Evolutionary conservation across 2,329 filamentous ascomycete genomes (phyloP).

Genomic region (Reticulascus tulasneorum): DNA sequence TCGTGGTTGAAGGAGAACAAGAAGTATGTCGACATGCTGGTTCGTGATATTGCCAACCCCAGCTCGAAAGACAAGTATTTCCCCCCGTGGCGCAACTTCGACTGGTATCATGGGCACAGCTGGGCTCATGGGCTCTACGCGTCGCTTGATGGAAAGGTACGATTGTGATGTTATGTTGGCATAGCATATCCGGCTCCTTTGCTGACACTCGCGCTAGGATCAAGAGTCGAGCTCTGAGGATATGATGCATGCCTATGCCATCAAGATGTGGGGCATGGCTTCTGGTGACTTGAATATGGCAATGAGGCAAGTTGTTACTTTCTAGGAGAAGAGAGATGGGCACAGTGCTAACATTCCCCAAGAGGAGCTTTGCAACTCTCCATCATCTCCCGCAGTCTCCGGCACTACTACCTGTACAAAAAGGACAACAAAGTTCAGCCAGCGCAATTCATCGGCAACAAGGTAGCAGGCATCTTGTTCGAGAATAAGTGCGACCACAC

Average conservation of each 20-base stretch:
- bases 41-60: slow-evolving; percentile 80
- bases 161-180: not conserved
- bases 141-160: slow-evolving; percentile 65
- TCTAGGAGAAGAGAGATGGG: not conserved
- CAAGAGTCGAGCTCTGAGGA: slow-evolving; percentile 91
- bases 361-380: slow-evolving; percentile 79
- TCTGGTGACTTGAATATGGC: slow-evolving; percentile 76
- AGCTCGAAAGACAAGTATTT: slow-evolving; percentile 67
- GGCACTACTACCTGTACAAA: slow-evolving; percentile 78
- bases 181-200: not conserved
- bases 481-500: slow-evolving; percentile 95
- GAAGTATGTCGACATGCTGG: slow-evolving; percentile 76
- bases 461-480: slow-evolving; percentile 68
- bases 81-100: slow-evolving; percentile 78
- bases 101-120: slow-evolving; percentile 92
- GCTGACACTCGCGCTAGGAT: slow-evolving; percentile 34
- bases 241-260: slow-evolving; percentile 76
- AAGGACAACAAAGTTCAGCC: slow-evolving; percentile 68
- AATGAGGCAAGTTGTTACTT: slow-evolving; percentile 48
- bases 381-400: slow-evolving; percentile 68
- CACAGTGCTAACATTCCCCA: slow-evolving; percentile 6
- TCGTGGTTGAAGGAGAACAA: slow-evolving; percentile 70
- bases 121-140: slow-evolving; percentile 83
- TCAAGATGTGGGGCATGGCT: slow-evolving; percentile 91
- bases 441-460: slow-evolving; percentile 74